Percentiles rank a stretch among this genome's conserved stretches.
phyloP scores from a whole-genome alignment of 768 basidiomycete genomes.

The Gautieria morchelliformis region DNA sequence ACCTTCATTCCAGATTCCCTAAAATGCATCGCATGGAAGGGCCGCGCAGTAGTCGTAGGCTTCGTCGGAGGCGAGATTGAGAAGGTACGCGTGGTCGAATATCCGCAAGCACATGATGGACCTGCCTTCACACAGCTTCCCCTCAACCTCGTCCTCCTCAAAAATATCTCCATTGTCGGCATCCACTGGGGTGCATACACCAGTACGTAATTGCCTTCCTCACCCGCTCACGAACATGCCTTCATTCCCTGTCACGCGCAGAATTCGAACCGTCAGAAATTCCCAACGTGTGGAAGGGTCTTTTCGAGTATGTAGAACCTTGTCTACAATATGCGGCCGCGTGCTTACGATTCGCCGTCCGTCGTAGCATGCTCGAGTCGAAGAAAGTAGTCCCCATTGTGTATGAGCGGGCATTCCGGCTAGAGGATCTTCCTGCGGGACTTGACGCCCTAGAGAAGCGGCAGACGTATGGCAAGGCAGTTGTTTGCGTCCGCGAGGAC shows the following conservation, averaged over 20 bases:
- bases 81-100: conserved; percentile 39
- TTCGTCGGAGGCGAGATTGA: conserved; percentile 83
- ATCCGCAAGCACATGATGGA: conserved; percentile 1
- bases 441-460: conserved; percentile 68
- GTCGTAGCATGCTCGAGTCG: conserved; percentile 54
- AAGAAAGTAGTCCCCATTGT: conserved; percentile 58
- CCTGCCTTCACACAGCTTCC: conserved; percentile 48
- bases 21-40: conserved; percentile 94
- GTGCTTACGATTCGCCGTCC: not conserved
- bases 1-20: conserved; percentile 47
- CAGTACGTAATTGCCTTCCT: conserved; percentile 32
- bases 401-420: conserved; percentile 58
- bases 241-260: conserved; percentile 18
- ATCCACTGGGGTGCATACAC: conserved; percentile 81
- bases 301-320: conserved; percentile 44
- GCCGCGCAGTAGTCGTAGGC: conserved; percentile 86
- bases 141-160: conserved; percentile 64
- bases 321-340: not conserved
- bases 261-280: conserved; percentile 58
- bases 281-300: conserved; percentile 59
- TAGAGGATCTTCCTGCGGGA: conserved; percentile 60
- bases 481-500: conserved; percentile 56
- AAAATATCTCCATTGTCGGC: conserved; percentile 78
- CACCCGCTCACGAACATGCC: not conserved
- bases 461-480: conserved; percentile 88